These are phyloP conservation scores for Pseudocercospora eumusae DNA, from an alignment of 2,329 filamentous ascomycete genomes.

Conservation along the genomic window DNA sequence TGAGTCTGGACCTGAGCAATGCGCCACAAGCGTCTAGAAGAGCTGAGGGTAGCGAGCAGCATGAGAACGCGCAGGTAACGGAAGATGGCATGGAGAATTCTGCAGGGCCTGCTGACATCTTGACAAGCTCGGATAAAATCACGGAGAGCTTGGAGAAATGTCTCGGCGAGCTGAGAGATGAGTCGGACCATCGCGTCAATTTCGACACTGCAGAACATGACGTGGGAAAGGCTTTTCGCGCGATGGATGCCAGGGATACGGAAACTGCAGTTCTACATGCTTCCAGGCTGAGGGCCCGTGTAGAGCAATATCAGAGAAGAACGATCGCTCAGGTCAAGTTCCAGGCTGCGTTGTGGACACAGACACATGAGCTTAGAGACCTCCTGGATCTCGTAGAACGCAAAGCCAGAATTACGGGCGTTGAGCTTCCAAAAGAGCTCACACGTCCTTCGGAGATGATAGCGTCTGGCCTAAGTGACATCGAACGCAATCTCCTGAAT, in stretches of 20 bases:
- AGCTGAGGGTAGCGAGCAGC: neutral
- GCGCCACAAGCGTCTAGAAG: too few relatives aligned
- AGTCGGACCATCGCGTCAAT: neutral
- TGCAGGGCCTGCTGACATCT: neutral
- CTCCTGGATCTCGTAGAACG: neutral
- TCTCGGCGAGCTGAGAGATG: neutral
- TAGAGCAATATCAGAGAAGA: neutral
- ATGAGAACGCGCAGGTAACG: neutral
- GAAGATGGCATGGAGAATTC: neutral
- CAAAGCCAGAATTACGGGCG: neutral
- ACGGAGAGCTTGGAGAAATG: neutral
- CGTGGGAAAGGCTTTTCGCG: neutral
- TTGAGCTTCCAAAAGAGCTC: neutral
- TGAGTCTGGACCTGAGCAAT: constrained; percentile 47
- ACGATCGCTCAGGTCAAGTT: neutral
- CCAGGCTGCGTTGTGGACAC: neutral
- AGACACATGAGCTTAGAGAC: neutral
- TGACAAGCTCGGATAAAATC: neutral
- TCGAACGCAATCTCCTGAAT: neutral
- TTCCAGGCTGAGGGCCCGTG: neutral
- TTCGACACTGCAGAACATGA: too few relatives aligned
- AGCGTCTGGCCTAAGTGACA: neutral
- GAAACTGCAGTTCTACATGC: neutral
- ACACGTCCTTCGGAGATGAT: neutral
- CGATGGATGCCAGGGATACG: neutral